A percentile compares a stretch with the other conserved stretches of the same genome.
Conservation (phyloP, 2,329 filamentous ascomycete species). For the Pseudocercospora fuligena region DNA sequence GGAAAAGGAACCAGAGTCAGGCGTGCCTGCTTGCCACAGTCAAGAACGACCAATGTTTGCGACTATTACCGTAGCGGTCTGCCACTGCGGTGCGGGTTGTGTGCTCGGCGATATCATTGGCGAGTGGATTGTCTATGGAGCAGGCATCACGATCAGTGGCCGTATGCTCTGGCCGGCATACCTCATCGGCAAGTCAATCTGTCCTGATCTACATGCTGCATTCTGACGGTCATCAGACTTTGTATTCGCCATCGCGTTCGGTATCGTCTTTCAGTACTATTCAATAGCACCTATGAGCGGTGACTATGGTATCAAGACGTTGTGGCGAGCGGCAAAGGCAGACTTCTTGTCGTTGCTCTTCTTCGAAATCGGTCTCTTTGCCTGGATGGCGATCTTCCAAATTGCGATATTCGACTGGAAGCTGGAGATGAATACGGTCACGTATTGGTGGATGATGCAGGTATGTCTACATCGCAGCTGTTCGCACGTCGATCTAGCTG, state of each 20-base stretch:
- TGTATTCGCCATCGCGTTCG: conserved; percentile 38
- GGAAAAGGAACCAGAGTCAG: not conserved
- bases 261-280: conserved; percentile 42
- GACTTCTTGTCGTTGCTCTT: conserved; percentile 37
- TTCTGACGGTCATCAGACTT: conserved; percentile 28
- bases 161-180: conserved; percentile 28
- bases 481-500: not conserved
- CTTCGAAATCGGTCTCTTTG: conserved; percentile 41
- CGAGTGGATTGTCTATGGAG: conserved; percentile 42
- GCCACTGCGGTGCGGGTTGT: conserved; percentile 42
- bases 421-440: conserved; percentile 36
- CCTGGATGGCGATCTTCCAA: conserved; percentile 41
- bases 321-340: conserved; percentile 37
- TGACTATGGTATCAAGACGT: conserved; percentile 34
- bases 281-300: conserved; percentile 42
- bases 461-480: conserved; percentile 11
- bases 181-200: conserved; percentile 18
- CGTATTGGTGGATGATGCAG: conserved; percentile 44
- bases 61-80: conserved; percentile 38
- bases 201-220: not conserved
- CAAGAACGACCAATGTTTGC: conserved; percentile 32
- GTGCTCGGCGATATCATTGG: conserved; percentile 42
- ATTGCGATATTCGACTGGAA: conserved; percentile 35
- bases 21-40: conserved; percentile 18
- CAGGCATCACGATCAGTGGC: conserved; percentile 31